phyloP scores from a whole-genome alignment of 208 protist genomes.

The Trypanosoma vivax region DNA sequence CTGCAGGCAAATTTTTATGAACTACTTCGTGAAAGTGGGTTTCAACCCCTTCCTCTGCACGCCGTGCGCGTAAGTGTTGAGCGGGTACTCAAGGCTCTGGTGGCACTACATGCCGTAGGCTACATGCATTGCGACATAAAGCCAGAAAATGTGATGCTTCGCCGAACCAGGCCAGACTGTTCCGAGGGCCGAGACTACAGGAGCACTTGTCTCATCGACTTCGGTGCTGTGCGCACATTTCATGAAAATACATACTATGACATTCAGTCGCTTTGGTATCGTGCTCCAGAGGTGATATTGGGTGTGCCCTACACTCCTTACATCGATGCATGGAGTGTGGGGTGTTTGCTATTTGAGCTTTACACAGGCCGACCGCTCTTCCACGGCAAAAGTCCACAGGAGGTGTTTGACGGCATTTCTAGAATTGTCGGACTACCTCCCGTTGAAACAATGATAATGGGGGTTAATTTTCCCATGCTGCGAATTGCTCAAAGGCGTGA shows the following conservation, averaged over 20 bases:
- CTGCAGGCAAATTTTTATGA: constrained; percentile 73
- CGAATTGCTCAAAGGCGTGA: constrained; percentile 23
- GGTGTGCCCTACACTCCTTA: constrained; percentile 86
- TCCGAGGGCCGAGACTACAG: constrained; percentile 13
- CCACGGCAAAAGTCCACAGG: constrained; percentile 76
- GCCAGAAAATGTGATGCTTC: constrained; percentile 93
- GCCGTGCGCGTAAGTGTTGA: constrained; percentile 49
- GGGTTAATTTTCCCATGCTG: constrained; percentile 30
- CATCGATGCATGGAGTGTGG: constrained; percentile 91
- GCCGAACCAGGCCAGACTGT: background rate
- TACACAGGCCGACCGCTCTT: constrained; percentile 93
- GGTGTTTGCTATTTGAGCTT: constrained; percentile 89
- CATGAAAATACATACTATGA: constrained; percentile 95
- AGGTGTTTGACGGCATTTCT: constrained; percentile 90
- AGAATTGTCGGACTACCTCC: constrained; percentile 86
- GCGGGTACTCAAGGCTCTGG: constrained; percentile 43
- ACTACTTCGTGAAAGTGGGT: constrained; percentile 37
- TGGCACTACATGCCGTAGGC: constrained; percentile 51
- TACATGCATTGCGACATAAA: constrained; percentile 98
- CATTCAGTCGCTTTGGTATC: constrained; percentile 92
- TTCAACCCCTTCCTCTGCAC: constrained; percentile 41
- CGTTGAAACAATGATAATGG: constrained; percentile 39
- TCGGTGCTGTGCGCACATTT: constrained; percentile 94
- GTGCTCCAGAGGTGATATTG: constrained; percentile 88
- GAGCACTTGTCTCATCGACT: constrained; percentile 92